A percentile compares a stretch with the other conserved stretches of the same genome.
phyloP scores from a whole-genome alignment of 768 basidiomycete genomes.

The Termitomyces eurrhizus region DNA sequence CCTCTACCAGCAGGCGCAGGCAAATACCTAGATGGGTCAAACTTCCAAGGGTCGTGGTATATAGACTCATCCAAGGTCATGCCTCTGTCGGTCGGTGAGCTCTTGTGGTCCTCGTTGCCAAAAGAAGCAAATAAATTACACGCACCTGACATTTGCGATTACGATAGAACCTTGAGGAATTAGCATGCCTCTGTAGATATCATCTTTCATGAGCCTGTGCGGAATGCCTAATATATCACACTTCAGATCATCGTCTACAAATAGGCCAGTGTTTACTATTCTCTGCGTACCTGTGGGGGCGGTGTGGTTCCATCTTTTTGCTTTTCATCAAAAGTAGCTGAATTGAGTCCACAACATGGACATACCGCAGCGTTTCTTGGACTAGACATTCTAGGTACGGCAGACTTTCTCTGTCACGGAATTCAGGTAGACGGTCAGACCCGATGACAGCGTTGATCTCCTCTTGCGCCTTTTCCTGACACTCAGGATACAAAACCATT shows the following conservation, averaged over 20 bases:
- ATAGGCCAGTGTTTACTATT: too few species aligned
- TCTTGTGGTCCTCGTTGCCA: neutral
- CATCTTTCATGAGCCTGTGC: constrained; percentile 15
- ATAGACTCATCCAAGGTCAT: constrained; percentile 14
- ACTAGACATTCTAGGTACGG: constrained; percentile 21
- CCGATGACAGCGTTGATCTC: constrained; percentile 26
- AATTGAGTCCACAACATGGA: neutral
- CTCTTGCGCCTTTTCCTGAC: constrained; percentile 23
- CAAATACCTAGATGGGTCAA: constrained; percentile 15
- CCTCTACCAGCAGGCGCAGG: constrained; percentile 11
- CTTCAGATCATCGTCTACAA: neutral
- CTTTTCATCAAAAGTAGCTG: neutral
- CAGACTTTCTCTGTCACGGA: constrained; percentile 18
- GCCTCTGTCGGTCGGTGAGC: constrained; percentile 2
- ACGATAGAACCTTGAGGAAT: constrained; percentile 15
- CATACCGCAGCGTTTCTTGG: constrained; percentile 16
- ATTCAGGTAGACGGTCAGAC: constrained; percentile 20
- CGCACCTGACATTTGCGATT: constrained; percentile 14
- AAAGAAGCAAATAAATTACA: neutral
- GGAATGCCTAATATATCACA: constrained; percentile 11
- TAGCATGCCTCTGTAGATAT: constrained; percentile 16
- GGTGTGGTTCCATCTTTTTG: constrained; percentile 11
- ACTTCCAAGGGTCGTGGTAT: constrained; percentile 12
- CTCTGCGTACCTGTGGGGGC: constrained; percentile 5
- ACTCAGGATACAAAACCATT: constrained; percentile 24